Base-by-base conservation (phyloP, 2,329 filamentous ascomycete species). In the Pestalotiopsis sp. region DNA sequence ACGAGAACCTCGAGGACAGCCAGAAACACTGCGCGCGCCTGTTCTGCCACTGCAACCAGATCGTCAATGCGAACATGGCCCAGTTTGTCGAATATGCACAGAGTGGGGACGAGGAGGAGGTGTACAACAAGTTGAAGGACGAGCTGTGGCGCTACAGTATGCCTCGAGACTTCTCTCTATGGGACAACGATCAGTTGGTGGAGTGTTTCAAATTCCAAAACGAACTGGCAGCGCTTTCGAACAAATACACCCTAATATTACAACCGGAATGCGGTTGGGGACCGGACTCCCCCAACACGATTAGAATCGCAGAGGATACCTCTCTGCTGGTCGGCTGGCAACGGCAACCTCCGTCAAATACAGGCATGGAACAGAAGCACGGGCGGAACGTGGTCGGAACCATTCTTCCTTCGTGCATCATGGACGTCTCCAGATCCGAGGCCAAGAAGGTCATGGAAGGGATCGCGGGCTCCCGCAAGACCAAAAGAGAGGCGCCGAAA, bases 141-240 rank as follows among this genome's bases (percentile, higher is more conserved):
- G 59, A 36, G 20, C 14, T 62, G 12, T 62, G 59, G 59, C 59
- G 31, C 20, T 62, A 62, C n/a, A 62, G 59, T 11, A 62, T 62
- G 59, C 59, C 59, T 0, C 4, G 5, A 25, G 5, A 62, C 59
- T 62, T 9, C 5, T 31, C 4, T 4, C 17, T 62, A n/a, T 62
- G 59, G 59, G 59, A 62, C 36, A 36, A 11, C 5, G 59, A 62
- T 0, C 59, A 62, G 0, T 9, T 62, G 36, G 25, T 38, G 25
- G 59, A 38, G 1, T 20, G 59, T 13, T 62, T 62, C 59, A 20
- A 20, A 17, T 62, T 62, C 5, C 59, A 62, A 17, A 62, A 13
- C 1, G 4, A 36, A 62, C 4, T 62, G 59, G 25, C 59, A 5
- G 1, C 23, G 13, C 20, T 62, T 2, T 12, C 59, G 20, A 62